Evolutionary conservation across 129 eudicot genomes (phyloP).

Genomic region (Lactuca sativa): DNA sequence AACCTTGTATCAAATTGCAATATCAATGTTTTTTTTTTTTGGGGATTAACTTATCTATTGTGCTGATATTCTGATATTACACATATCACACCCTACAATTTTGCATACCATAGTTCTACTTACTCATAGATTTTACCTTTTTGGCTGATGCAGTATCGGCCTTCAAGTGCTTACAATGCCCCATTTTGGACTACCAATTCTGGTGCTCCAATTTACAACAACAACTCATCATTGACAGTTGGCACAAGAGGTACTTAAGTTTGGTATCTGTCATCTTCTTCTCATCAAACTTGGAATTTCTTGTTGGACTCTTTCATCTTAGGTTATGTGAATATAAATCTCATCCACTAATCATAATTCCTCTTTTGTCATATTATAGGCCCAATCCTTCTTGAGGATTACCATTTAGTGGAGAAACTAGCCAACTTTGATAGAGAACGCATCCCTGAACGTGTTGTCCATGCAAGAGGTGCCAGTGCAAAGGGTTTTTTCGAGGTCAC

Average conservation of each 20-base stretch:
- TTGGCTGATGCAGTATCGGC: conserved; percentile 58
- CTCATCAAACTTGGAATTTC: conserved; percentile 9
- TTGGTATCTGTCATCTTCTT: neutral
- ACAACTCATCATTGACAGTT: conserved; percentile 63
- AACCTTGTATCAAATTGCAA: neutral
- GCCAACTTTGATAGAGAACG: conserved; percentile 87
- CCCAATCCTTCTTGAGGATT: conserved; percentile 88
- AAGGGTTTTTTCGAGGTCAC: conserved; percentile 86
- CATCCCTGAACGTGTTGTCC: conserved; percentile 90
- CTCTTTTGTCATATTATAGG: conserved; percentile 34
- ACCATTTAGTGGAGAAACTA: conserved; percentile 85
- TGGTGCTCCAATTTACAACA: conserved; percentile 80
- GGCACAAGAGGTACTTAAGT: conserved; percentile 59
- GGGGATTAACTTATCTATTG: neutral
- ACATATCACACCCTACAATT: neutral
- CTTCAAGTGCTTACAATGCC: conserved; percentile 70
- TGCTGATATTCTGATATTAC: conserved; percentile 1
- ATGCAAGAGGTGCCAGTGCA: conserved; percentile 89
- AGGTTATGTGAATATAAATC: too few relatives aligned
- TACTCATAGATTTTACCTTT: conserved; percentile 12
- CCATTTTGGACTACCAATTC: conserved; percentile 74
- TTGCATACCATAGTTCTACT: neutral
- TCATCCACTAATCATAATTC: neutral
- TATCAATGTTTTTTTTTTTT: neutral
- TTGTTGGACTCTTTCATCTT: conserved; percentile 1